Base-by-base conservation (phyloP, 2,329 filamentous ascomycete genomes). In the Microsporum ferrugineum region DNA sequence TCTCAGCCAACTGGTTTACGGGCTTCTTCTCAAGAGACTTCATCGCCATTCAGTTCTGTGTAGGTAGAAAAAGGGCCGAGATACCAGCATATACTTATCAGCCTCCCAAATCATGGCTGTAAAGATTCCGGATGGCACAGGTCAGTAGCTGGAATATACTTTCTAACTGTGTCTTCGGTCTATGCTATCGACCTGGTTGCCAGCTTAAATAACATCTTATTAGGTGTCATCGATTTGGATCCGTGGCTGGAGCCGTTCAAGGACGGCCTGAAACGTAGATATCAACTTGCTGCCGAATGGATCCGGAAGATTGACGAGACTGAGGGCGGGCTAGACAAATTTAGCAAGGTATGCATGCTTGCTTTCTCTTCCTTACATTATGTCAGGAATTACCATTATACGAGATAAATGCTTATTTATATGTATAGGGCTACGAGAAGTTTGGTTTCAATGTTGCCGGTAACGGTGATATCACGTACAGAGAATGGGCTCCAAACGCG, bases 401-500 rank as follows among this genome's bases (percentile, higher is more conserved):
- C 39, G 14, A n/a, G 36, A 23, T 56, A 12, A 27, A 43, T 57
- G 63, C 38, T 58, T 12, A 55, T 23, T 17, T n/a, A 55, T 34
- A 38, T 55, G 57, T 60, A 17, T 66, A 95, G 89, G 92, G 94
- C 51, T 88, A 84, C 64, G 90, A 97, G 71, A 86, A 82, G 64
- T 96, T 88, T 71, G 94, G 94, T 61, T 84, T 99, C 75, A 90
- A 89, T 67, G 86, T 94, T 63, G 82, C 87, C 71, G 78, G 84
- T 60, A 85, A 95, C 69, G 89, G 89, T 73, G 91, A 91, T 73
- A 90, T 99, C 66, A 80, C 82, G 62, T 99, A 99, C 75, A 84
- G 90, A 67, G 94, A 99, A 81, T 99, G 94, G 94, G 94, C 94
- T 0, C 91, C 94, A 31, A 95, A 91, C 78, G 92, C 91, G 60